Conservation (phyloP, 305 asterid species). For the Rubia tinctorum region DNA sequence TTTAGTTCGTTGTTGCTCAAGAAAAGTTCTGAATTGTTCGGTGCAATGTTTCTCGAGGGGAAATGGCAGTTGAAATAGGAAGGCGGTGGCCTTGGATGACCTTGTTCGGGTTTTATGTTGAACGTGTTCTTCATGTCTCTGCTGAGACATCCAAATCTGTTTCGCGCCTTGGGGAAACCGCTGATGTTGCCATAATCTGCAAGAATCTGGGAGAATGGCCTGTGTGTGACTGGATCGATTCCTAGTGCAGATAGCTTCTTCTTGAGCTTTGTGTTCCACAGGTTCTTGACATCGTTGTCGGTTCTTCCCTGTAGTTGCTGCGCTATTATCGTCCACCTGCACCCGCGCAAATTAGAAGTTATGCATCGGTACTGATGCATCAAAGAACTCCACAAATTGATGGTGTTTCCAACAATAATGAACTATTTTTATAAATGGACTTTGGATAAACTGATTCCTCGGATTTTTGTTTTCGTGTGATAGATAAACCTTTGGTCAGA, state of each 20-base stretch:
- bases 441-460: background rate
- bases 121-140: constrained; percentile 43
- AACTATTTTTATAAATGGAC: background rate
- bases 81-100: constrained; percentile 16
- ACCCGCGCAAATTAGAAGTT: background rate
- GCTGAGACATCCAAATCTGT: constrained; percentile 40
- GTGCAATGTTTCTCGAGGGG: constrained; percentile 1
- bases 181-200: constrained; percentile 85
- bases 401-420: background rate
- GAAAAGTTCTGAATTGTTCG: constrained; percentile 4
- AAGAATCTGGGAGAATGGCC: constrained; percentile 86
- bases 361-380: background rate
- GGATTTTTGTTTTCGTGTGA: background rate
- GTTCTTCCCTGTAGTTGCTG: constrained; percentile 75
- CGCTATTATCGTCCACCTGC: constrained; percentile 86
- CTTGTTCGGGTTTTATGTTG: constrained; percentile 25
- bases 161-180: constrained; percentile 51
- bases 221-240: constrained; percentile 92
- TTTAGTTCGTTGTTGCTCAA: constrained; percentile 3
- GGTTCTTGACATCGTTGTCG: constrained; percentile 61
- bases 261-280: constrained; percentile 81
- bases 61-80: constrained; percentile 13
- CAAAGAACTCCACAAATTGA: background rate
- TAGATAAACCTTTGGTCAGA: background rate
- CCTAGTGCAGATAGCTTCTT: constrained; percentile 91